Percentiles rank a stretch among this genome's conserved stretches.
Conservation (phyloP, 1,284 basidiomycete genomes). For the Thelephora terrestris region DNA sequence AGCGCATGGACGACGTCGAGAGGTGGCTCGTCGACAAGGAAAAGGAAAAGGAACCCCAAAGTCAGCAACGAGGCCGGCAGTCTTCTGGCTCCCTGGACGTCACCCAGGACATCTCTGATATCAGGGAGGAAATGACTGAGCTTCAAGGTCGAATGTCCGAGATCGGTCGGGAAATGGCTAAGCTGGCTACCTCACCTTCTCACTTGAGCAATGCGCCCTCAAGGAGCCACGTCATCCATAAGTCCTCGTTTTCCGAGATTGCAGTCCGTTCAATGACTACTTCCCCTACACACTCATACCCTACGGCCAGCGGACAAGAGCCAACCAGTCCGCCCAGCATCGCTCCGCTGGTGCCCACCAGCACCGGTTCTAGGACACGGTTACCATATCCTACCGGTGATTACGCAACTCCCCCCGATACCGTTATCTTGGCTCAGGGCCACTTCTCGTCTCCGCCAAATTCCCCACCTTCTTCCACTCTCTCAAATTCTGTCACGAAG, state of each 20-base stretch:
- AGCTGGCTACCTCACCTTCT: constrained; percentile 45
- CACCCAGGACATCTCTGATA: constrained; percentile 34
- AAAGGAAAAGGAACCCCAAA: constrained; percentile 29
- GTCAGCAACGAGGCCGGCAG: constrained; percentile 17
- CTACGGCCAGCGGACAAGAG: constrained; percentile 35
- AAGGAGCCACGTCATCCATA: constrained; percentile 31
- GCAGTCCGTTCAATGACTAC: constrained; percentile 24
- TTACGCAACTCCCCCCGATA: constrained; percentile 51
- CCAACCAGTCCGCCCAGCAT: constrained; percentile 55
- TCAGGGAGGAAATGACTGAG: constrained; percentile 59
- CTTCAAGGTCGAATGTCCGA: constrained; percentile 62
- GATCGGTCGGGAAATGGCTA: constrained; percentile 69
- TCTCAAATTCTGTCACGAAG: constrained; percentile 15
- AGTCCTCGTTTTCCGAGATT: constrained; percentile 22
- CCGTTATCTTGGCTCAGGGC: constrained; percentile 24
- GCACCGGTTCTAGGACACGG: constrained; percentile 35
- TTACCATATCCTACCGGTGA: constrained; percentile 75
- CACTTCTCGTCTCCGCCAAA: constrained; percentile 46
- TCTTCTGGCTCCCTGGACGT: constrained; percentile 15
- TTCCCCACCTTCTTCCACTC: constrained; percentile 45
- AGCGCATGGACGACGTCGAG: constrained; percentile 77
- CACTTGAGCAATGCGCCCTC: constrained; percentile 45
- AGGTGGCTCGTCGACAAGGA: constrained; percentile 74
- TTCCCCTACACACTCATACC: constrained; percentile 18
- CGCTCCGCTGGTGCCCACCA: constrained; percentile 26